phyloP scores from a whole-genome alignment of 2,329 filamentous ascomycete species.

The Nemania sp. region DNA sequence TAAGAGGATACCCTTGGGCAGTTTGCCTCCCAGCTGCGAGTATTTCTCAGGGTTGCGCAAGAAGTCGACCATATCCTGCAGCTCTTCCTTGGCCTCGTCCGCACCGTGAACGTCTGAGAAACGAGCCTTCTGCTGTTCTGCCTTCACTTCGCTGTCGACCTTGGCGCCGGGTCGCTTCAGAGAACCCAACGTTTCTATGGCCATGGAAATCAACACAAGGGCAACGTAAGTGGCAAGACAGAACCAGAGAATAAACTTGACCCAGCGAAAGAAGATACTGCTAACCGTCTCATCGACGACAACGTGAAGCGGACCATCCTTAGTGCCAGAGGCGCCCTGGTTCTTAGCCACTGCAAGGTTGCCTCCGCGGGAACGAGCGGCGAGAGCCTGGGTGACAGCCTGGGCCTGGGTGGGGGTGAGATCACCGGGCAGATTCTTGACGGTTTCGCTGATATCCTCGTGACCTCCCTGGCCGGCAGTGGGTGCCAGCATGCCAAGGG shows the following conservation, averaged over 20 bases:
- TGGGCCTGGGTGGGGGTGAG: constrained; percentile 69
- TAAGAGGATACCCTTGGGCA: constrained; percentile 94
- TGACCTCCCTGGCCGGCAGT: constrained; percentile 39
- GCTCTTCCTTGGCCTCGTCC: constrained; percentile 96
- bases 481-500: constrained; percentile 56
- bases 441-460: constrained; percentile 32
- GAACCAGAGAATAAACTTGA: constrained; percentile 84
- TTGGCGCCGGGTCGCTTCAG: constrained; percentile 77
- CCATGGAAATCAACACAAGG: constrained; percentile 76
- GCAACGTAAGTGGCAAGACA: constrained; percentile 78
- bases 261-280: constrained; percentile 83
- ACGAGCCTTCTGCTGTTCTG: constrained; percentile 87
- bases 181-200: constrained; percentile 79
- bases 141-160: constrained; percentile 80
- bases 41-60: constrained; percentile 92
- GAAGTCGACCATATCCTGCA: constrained; percentile 96
- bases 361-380: constrained; percentile 69
- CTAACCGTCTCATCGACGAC: constrained; percentile 90
- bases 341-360: constrained; percentile 62
- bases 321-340: constrained; percentile 63
- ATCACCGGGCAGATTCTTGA: constrained; percentile 45
- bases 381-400: constrained; percentile 80
- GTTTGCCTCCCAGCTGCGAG: constrained; percentile 89
- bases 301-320: constrained; percentile 88
- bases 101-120: constrained; percentile 96